Evolutionary conservation across 1,284 basidiomycete species (phyloP), one percentile per base, ranked within the genome.

Genomic region (Fomitopsis betulina): DNA sequence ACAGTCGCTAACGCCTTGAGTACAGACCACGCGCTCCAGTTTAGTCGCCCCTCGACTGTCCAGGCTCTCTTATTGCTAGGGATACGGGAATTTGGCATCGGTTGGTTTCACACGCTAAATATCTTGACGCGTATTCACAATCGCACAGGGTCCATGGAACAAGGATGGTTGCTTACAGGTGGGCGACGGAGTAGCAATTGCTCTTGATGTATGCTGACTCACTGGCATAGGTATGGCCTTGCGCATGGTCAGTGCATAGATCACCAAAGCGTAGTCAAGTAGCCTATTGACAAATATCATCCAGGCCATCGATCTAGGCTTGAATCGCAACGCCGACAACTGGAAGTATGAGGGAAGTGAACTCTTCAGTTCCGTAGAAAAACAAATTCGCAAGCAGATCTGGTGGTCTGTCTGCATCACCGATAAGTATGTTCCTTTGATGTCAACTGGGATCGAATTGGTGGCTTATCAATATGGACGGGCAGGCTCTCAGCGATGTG

Each of bases 81-180:
- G 1, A 85, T 91, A 69, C 81, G 91, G 10, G 91, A 94, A 72
- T 89, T 93, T 67, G 93, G 92, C 12, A 84, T 91, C 45, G 90
- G 86, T 79, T 63, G 35, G 69, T 62, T 8, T 8, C 27, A 30
- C 8, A 30, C 27, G 8, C 27, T 8, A 30, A 8, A 2, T 30
- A 30, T 8, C 27, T 30, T 37, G 12, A 12, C 35, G 35, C 54
- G 32, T 32, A 6, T 53, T 60, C 45, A 47, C 13, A 15, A 30
- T n/a, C 5, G 9, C 9, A 2, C 23, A 80, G 79, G 84, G 38
- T 81, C 80, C 3, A 91, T 91, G 87, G 87, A 91, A 60, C 86
- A 90, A 67, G 89, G 87, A 1, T 94, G 91, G 91, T 77, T 91
- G 53, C 91, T 86, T 65, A 83, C 86, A 61, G 90, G 89, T 88